Evolutionary conservation across 1,284 basidiomycete genomes (phyloP).

Genomic region (Cutaneotrichosporon sp.): DNA sequence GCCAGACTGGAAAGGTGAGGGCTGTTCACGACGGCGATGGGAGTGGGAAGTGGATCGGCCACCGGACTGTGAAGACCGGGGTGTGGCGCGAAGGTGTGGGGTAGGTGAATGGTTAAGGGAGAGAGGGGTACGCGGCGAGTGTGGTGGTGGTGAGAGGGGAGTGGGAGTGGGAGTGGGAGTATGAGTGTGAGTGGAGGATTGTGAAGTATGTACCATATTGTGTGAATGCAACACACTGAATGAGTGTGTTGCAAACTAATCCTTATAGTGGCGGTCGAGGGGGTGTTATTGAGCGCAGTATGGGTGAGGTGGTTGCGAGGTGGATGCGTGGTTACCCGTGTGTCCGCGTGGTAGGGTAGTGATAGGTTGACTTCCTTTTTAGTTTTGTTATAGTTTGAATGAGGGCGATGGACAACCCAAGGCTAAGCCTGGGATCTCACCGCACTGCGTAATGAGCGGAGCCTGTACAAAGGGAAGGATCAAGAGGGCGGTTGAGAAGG

Average conservation of each 20-base stretch:
- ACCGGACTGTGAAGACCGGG: constrained; percentile 10
- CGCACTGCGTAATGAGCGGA: too few species aligned
- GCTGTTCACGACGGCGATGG: constrained; percentile 10
- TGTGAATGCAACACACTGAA: constrained; percentile 3
- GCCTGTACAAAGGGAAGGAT: background rate
- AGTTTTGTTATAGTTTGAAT: too few species aligned
- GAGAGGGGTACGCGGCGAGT: background rate
- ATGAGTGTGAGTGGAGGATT: background rate
- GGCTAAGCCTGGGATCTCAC: too few species aligned
- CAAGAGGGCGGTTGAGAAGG: background rate
- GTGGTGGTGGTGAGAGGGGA: constrained; percentile 1
- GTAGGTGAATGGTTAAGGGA: background rate
- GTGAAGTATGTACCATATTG: constrained; percentile 20
- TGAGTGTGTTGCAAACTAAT: background rate
- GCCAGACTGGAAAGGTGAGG: constrained; percentile 28
- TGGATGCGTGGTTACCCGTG: background rate
- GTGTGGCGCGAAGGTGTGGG: constrained; percentile 4
- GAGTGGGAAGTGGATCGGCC: constrained; percentile 7
- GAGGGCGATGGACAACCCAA: too few species aligned
- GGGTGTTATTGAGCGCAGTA: background rate
- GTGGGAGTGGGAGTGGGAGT: background rate
- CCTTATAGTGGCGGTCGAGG: background rate
- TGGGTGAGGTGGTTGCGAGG: background rate
- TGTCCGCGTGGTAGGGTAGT: background rate
- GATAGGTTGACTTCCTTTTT: background rate